Percentiles rank a stretch among this genome's conserved stretches.
Conservation (phyloP, 768 basidiomycete genomes). For the Boletus sp. region DNA sequence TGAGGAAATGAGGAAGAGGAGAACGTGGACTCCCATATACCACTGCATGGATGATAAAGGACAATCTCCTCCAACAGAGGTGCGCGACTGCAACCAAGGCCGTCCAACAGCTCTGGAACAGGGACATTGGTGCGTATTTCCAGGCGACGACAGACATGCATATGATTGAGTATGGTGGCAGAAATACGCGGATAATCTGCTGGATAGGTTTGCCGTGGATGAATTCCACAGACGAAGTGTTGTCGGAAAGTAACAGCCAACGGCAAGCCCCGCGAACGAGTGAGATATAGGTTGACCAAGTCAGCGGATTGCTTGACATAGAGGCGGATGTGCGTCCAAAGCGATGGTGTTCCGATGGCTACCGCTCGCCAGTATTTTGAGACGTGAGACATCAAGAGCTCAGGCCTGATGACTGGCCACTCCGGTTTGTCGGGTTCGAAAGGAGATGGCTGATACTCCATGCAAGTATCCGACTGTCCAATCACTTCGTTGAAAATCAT, state of each 20-base stretch:
- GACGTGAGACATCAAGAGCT: slow-evolving; percentile 40
- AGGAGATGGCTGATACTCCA: neutral
- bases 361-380: slow-evolving; percentile 43
- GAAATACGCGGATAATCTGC: slow-evolving; percentile 24
- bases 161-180: slow-evolving; percentile 26
- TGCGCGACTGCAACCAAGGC: slow-evolving; percentile 20
- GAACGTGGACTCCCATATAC: slow-evolving; percentile 9
- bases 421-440: slow-evolving; percentile 2
- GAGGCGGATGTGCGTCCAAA: slow-evolving; percentile 39
- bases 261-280: slow-evolving; percentile 26
- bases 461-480: neutral
- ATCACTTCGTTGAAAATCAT: slow-evolving; percentile 25
- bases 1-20: slow-evolving; percentile 21
- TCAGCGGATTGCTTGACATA: slow-evolving; percentile 27
- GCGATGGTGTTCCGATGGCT: slow-evolving; percentile 35
- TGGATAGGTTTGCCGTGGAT: slow-evolving; percentile 18
- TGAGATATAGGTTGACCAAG: slow-evolving; percentile 27
- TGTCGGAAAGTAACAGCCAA: slow-evolving; percentile 23
- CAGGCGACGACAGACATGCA: slow-evolving; percentile 25
- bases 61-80: slow-evolving; percentile 27
- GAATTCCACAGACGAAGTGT: slow-evolving; percentile 17
- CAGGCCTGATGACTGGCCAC: slow-evolving; percentile 19
- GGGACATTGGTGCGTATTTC: slow-evolving; percentile 26
- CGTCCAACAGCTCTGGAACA: slow-evolving; percentile 26
- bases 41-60: slow-evolving; percentile 22